Conservation (phyloP, 2,329 filamentous ascomycete genomes). For the Scedosporium boydii region DNA sequence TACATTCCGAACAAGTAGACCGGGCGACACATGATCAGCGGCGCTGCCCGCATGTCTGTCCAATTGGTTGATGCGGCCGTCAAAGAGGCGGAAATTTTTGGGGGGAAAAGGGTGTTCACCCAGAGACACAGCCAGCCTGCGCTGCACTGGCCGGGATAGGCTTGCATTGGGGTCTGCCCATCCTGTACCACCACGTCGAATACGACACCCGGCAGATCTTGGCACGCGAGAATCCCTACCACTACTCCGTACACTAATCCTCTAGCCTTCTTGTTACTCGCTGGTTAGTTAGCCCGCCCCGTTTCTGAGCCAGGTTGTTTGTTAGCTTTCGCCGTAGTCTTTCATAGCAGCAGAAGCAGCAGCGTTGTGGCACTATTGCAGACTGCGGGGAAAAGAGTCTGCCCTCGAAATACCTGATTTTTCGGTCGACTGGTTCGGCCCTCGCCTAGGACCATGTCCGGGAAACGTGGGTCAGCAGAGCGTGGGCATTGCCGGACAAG, state of each 20-base stretch:
- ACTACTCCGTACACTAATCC: not conserved
- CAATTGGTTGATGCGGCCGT: not conserved
- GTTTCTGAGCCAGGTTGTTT: not conserved
- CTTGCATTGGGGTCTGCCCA: not conserved
- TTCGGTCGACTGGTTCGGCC: too few species aligned
- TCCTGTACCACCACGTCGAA: conserved; percentile 1
- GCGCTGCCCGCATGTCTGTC: not conserved
- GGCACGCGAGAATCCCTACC: not conserved
- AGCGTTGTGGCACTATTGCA: too few species aligned
- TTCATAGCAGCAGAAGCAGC: too few species aligned
- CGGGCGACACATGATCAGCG: not conserved
- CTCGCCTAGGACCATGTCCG: not conserved
- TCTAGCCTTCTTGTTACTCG: not conserved
- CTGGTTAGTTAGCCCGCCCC: not conserved
- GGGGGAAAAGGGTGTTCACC: not conserved
- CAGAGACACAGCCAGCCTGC: not conserved
- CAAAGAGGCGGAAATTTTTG: not conserved
- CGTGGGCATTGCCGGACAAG: not conserved
- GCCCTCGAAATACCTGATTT: too few species aligned
- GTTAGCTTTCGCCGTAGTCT: too few species aligned
- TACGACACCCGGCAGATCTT: not conserved
- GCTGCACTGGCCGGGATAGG: not conserved
- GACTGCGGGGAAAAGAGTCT: too few species aligned
- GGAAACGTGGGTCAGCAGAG: not conserved
- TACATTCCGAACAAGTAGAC: not conserved